Percentiles rank a stretch among this genome's conserved stretches.
These are phyloP conservation scores for Fusarium domesticum DNA, from an alignment of 2,329 filamentous ascomycete species.

Conservation along the genomic window DNA sequence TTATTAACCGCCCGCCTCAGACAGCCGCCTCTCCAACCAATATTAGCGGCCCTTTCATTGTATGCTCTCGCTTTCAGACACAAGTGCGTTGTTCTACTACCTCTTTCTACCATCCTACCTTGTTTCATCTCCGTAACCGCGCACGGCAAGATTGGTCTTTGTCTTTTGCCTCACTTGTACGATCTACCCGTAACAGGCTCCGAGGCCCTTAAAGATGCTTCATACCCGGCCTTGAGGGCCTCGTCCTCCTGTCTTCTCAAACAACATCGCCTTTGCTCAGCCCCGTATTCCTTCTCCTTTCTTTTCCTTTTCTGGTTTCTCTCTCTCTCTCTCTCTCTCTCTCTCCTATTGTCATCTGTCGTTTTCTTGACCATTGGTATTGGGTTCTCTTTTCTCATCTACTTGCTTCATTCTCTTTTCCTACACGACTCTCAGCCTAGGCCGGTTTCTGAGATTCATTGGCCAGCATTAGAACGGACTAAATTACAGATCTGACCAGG, in stretches of 20 bases:
- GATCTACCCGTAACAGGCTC: constrained; percentile 22
- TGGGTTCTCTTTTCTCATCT: constrained; percentile 14
- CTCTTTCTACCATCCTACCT: constrained; percentile 22
- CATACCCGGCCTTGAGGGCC: constrained; percentile 29
- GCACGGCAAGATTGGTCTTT: constrained; percentile 30
- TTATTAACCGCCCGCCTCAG: constrained; percentile 34
- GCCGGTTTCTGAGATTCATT: constrained; percentile 17
- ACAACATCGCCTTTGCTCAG: constrained; percentile 24
- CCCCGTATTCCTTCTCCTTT: constrained; percentile 12
- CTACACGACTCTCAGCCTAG: constrained; percentile 19
- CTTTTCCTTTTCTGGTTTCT: constrained; percentile 27
- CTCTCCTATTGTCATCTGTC: constrained; percentile 19
- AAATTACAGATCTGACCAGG: constrained; percentile 22
- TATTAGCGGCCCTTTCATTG: constrained; percentile 44
- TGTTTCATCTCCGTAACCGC: constrained; percentile 33
- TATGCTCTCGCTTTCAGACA: constrained; percentile 47
- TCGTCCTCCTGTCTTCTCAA: constrained; percentile 27
- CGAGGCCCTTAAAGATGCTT: constrained; percentile 32
- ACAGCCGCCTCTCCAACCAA: constrained; percentile 52
- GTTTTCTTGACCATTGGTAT: constrained; percentile 23
- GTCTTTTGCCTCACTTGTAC: constrained; percentile 14
- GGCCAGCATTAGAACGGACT: constrained; percentile 16
- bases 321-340: constrained; percentile 29
- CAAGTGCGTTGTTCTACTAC: constrained; percentile 52
- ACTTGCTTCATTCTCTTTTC: constrained; percentile 10